Evolutionary conservation across 2,329 filamentous ascomycete genomes (phyloP).

Genomic region (Bipolaris gigantea): DNA sequence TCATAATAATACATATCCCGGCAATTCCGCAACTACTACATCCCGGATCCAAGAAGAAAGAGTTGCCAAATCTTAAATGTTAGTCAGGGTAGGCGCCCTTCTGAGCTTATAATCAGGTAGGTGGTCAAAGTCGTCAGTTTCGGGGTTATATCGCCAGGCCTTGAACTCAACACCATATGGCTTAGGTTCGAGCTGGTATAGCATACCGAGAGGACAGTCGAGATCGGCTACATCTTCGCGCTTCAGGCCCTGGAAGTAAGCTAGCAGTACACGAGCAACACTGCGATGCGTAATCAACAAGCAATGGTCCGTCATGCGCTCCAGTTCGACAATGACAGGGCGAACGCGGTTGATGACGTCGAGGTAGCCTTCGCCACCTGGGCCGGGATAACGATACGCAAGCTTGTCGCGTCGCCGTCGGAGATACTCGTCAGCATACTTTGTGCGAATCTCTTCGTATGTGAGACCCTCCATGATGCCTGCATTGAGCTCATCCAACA

Average conservation of each 20-base stretch:
- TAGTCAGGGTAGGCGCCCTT: constrained; percentile 48
- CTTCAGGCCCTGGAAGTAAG: constrained; percentile 93
- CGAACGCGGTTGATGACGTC: constrained; percentile 95
- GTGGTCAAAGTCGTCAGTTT: constrained; percentile 78
- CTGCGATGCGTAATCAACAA: constrained; percentile 91
- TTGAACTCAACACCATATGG: constrained; percentile 98
- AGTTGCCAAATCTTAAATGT: background rate
- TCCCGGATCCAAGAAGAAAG: background rate
- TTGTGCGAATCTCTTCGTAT: constrained; percentile 82
- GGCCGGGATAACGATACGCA: constrained; percentile 93
- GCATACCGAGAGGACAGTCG: constrained; percentile 88
- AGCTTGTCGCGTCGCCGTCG: constrained; percentile 85
- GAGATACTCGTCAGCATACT: constrained; percentile 77
- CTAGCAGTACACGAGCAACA: constrained; percentile 86
- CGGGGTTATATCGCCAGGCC: constrained; percentile 85
- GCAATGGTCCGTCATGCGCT: constrained; percentile 95
- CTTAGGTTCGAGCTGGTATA: constrained; percentile 95
- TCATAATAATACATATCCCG: constrained; percentile 4
- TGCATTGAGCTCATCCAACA: constrained; percentile 95
- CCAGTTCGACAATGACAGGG: constrained; percentile 94
- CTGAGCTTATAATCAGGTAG: constrained; percentile 80
- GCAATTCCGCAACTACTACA: background rate
- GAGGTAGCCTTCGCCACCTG: constrained; percentile 93
- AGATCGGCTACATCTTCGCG: constrained; percentile 91
- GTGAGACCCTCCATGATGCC: constrained; percentile 94